Base-by-base conservation (phyloP, 805 yeast genomes). In the Ascoidea rubescens region DNA sequence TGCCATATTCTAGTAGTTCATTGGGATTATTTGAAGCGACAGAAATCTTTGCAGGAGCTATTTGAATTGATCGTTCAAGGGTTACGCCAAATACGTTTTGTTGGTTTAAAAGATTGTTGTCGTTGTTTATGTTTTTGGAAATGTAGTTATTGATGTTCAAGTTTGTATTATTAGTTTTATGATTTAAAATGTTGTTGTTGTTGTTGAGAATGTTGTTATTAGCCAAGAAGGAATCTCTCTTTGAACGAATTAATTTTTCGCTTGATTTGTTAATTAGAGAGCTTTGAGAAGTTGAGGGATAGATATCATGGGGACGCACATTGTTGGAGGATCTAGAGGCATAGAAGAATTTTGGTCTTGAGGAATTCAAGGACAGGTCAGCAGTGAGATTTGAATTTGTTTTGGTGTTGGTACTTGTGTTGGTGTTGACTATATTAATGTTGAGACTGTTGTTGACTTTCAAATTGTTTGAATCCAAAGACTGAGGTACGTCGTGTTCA, bases 1-100 rank as follows among this genome's bases (percentile, higher is more conserved):
- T 73, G 30, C 98, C 99, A 63, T 87, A 93, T 50, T 82, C 80
- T 37, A 85, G 77, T 53, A 81, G 77, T 32, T 81, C 82, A 56
- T 79, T 79, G 48, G 78, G 65, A 59, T 73, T 63, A 60, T 75
- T 73, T 56, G 78, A 76, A 47, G 84, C 71, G 5, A 85, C 78
- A 45, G 82, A 77, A 51, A 88, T 85, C 49, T 79, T 75, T 16
- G 90, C 95, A 53, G 82, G 81, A 0, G 97, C 96, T 54, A 82
- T 75, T 42, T 74, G 67, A 49, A 91, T 74, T 14, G 96, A 87
- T 31, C 76, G 75, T 8, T 75, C 77, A 37, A 93, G 71, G 1
- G 91, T 78, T 4, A 83, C 88, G 14, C 96, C 97, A 74, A 93
- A 84, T 53, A 93, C 80, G 60, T 48, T 47, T 37, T 55, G 53